Conservation (phyloP, 2,329 filamentous ascomycete species). For the Geosmithia flava region DNA sequence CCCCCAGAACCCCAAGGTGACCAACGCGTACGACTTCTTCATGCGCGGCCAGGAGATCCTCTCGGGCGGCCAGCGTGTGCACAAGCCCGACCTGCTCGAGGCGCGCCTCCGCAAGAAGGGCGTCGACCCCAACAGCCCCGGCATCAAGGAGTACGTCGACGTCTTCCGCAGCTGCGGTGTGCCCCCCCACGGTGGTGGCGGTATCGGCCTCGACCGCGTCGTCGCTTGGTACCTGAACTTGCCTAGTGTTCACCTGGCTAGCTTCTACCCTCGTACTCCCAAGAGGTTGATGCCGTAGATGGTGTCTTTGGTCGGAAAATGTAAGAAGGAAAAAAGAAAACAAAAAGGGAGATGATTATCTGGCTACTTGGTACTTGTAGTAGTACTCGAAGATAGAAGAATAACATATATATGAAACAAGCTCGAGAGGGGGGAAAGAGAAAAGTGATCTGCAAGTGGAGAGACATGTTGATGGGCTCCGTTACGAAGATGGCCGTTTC, state of each 20-base stretch:
- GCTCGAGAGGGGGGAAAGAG: no score
- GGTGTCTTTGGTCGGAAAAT: background rate
- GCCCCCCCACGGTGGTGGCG: slow-evolving; percentile 82
- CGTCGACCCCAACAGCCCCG: slow-evolving; percentile 58
- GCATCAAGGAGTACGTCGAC: slow-evolving; percentile 85
- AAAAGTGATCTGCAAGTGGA: no score
- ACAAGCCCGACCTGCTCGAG: slow-evolving; percentile 64
- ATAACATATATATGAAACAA: no score
- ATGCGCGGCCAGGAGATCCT: slow-evolving; percentile 88
- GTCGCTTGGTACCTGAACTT: slow-evolving; percentile 53
- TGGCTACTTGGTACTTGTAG: no score
- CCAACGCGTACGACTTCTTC: slow-evolving; percentile 70
- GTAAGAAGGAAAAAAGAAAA: background rate
- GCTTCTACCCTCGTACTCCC: slow-evolving; percentile 46
- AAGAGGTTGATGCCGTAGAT: slow-evolving; percentile 41
- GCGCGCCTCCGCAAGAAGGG: slow-evolving; percentile 67
- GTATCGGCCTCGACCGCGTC: slow-evolving; percentile 81
- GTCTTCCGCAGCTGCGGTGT: slow-evolving; percentile 71
- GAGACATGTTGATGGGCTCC: no score
- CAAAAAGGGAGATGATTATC: background rate
- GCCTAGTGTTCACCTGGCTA: slow-evolving; percentile 45
- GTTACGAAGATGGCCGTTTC: no score
- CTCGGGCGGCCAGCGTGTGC: slow-evolving; percentile 83
- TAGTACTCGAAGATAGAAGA: no score
- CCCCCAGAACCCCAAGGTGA: slow-evolving; percentile 32